Base-by-base conservation (phyloP, 2,329 filamentous ascomycete species). In the Alternaria sp. region DNA sequence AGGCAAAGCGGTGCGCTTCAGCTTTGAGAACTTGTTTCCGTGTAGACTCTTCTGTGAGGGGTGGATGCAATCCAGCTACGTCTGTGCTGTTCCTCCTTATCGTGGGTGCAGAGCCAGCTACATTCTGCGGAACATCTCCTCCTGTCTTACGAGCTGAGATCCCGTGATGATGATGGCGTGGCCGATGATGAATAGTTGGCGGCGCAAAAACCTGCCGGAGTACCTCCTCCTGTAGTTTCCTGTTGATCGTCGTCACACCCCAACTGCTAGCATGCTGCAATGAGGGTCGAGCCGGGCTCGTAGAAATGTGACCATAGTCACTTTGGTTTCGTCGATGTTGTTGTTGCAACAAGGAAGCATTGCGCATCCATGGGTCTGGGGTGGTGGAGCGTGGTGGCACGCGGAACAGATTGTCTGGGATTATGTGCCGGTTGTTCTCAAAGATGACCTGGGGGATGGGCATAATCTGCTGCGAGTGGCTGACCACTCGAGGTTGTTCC, bases 241-340 rank as follows among this genome's bases (percentile, higher is more conserved):
- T 91, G 77, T 98, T 98, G 62, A 97, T 92, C 21, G 91, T 94
- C 0, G 94, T 97, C 15, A 94, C 93, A 8, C 95, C 94, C 94
- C 95, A 97, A 65, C 87, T 89, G 53, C 83, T 81, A 33, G 83
- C 82, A 51, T 85, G 83, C 55, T 83, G 84, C 49, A 85, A 80
- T 26, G 83, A 70, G 26, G 83, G 82, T 44, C 83, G 74, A 6
- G 67, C 60, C 5, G 71, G 69, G 44, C 66, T 76, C 33, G 69
- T 66, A 45, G 73, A 59, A 7, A 50, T 55, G 25, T 72, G 68
- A 12, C 72, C 74, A 44, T 74, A 66, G n/a, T 78, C 73, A 55
- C 76, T 79, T 54, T 78, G 75, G 47, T 79, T 77, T 21, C 78
- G 72, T 14, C 76, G 73, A 63, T 80, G 77, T 54, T 74, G 73